phyloP scores from a whole-genome alignment of 768 basidiomycete genomes.

The Rubroboletus satanas region DNA sequence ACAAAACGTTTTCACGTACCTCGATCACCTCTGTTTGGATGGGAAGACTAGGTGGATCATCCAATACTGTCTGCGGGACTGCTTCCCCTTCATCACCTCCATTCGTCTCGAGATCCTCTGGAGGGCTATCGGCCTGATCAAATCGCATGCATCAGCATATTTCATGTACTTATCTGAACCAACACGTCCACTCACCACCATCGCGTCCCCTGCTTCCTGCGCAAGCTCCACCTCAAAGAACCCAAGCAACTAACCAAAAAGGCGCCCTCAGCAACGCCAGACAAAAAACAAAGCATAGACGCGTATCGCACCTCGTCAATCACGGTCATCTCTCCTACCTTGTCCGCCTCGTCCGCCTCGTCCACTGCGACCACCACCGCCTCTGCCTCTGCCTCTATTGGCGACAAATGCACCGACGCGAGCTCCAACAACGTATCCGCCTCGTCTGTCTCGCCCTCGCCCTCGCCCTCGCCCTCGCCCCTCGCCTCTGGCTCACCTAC shows the following conservation, averaged over 20 bases:
- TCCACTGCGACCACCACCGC: background rate
- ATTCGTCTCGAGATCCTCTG: background rate
- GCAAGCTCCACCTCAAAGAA: background rate
- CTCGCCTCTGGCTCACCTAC: background rate
- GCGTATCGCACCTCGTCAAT: constrained; percentile 10
- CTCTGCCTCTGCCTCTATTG: background rate
- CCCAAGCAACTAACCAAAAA: background rate
- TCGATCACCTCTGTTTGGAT: background rate
- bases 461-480: background rate
- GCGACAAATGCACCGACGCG: constrained; percentile 24
- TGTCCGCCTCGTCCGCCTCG: background rate
- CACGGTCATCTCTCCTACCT: background rate
- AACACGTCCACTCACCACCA: constrained; percentile 6
- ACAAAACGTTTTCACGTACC: background rate
- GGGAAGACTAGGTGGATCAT: background rate
- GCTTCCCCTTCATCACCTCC: background rate
- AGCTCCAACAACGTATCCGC: constrained; percentile 20
- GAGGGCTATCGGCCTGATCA: background rate
- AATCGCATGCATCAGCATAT: background rate
- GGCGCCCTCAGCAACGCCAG: background rate
- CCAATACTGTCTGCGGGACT: background rate
- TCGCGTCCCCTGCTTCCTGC: background rate
- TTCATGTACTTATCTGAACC: background rate
- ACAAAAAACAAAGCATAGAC: background rate
- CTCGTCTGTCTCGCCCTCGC: constrained; percentile 3